Conservation (phyloP, 1,284 basidiomycete genomes). For the Boletus semigastroideus region DNA sequence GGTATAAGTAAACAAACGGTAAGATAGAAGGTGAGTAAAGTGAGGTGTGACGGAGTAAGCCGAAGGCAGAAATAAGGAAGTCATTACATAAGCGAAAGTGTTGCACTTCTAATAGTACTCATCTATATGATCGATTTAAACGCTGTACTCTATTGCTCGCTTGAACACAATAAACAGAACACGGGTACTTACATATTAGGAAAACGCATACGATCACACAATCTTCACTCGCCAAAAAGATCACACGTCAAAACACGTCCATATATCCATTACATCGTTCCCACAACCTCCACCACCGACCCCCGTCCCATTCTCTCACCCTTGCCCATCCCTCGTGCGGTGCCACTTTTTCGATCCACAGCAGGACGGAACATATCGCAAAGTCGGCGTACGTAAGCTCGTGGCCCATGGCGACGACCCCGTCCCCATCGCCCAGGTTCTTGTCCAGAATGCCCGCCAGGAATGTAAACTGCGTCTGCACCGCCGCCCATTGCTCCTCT, state of each 20-base stretch:
- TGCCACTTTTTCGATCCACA: constrained; percentile 69
- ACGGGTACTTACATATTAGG: too few relatives aligned
- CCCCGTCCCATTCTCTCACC: constrained; percentile 60
- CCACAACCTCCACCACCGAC: constrained; percentile 59
- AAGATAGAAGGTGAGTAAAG: too few relatives aligned
- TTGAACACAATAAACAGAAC: too few relatives aligned
- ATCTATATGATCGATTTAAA: too few relatives aligned
- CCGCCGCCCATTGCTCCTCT: constrained; percentile 62
- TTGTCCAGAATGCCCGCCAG: constrained; percentile 63
- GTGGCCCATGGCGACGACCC: constrained; percentile 61
- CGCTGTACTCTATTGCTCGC: too few relatives aligned
- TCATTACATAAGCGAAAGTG: too few relatives aligned
- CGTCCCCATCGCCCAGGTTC: constrained; percentile 57
- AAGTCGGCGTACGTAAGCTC: constrained; percentile 72
- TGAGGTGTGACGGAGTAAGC: too few relatives aligned
- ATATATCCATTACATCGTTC: constrained; percentile 61
- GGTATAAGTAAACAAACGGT: too few relatives aligned
- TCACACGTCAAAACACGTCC: constrained; percentile 45
- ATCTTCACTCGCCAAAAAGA: too few relatives aligned
- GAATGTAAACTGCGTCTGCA: constrained; percentile 65
- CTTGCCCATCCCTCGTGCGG: constrained; percentile 66
- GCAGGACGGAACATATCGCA: constrained; percentile 62
- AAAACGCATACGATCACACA: too few relatives aligned
- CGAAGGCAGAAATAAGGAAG: too few relatives aligned
- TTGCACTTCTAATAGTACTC: too few relatives aligned